Evolutionary conservation across 805 yeast species (phyloP), one percentile per base, ranked within the genome.

Genomic region (Isabelozyma pseudorhagii): DNA sequence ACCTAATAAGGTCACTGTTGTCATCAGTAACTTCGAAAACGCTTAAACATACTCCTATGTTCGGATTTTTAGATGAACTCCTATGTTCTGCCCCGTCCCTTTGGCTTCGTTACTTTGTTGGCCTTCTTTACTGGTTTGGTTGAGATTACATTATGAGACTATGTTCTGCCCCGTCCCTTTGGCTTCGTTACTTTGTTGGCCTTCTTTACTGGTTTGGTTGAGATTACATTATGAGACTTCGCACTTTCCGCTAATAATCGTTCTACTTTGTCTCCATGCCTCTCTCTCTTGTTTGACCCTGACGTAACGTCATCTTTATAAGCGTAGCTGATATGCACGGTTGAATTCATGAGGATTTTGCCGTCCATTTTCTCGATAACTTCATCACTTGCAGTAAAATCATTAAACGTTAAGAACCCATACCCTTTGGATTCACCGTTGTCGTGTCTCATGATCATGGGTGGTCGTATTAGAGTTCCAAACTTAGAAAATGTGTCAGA

Each of bases 251-350:
- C 92, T 48, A 91, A 73, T 47, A 78, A 54, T 56, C 97, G 74
- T 62, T 92, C 97, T 0, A 83, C 81, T 38, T 76, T 78, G 57
- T 86, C 92, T n/a, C 97, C 97, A 58, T 89, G 96, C 44, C 79
- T 75, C 15, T 59, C 57, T 48, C 59, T 81, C 81, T 50, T 78
- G 61, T 78, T 75, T n/a, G 58, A 61, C 1, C 62, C 56, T 6
- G 63, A 60, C 8, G 53, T 45, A 15, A 74, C 78, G 46, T 73
- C 81, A 49, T 80, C 82, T 65, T 88, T 89, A 59, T 75, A 82
- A 0, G 97, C 94, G 62, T 90, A 91, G 31, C 80, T 79, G 2
- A 92, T 72, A 1, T 67, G 64, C 5, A 89, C 72, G 28, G 79
- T 79, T 51, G 74, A 74, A 63, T 89, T 90, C 82, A 88, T 81